A percentile compares a stretch with the other conserved stretches of the same genome.
Conservation (phyloP, 2,329 filamentous ascomycete genomes). For the Fusarium sp. region DNA sequence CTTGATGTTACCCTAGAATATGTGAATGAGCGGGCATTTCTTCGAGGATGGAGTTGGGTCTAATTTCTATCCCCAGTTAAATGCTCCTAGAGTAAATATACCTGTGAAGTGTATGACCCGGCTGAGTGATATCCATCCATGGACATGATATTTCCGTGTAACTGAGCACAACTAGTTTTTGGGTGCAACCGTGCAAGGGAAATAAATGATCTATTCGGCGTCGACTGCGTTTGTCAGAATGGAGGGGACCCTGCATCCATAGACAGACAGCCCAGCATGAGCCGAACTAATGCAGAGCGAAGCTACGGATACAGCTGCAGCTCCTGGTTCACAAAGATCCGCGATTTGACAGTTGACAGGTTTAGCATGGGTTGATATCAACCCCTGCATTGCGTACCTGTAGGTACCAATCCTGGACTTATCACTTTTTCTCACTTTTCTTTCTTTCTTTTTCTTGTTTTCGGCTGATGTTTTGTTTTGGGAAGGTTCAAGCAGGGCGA, state of each 20-base stretch:
- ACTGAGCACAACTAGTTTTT: neutral
- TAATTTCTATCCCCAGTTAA: neutral
- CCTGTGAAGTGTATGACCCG: neutral
- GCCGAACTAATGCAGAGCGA: slow-evolving; percentile 15
- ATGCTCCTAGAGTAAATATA: neutral
- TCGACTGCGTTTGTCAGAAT: neutral
- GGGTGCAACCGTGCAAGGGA: neutral
- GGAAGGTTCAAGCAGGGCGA: slow-evolving; percentile 23
- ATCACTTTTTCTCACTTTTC: neutral
- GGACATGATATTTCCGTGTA: neutral
- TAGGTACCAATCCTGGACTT: neutral
- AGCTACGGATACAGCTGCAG: neutral
- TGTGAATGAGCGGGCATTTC: neutral
- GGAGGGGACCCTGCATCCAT: slow-evolving; percentile 30
- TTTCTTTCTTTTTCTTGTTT: slow-evolving; percentile 8
- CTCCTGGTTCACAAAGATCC: neutral
- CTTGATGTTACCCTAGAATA: slow-evolving; percentile 2
- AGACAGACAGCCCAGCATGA: neutral
- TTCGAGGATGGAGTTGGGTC: neutral
- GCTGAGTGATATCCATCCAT: neutral
- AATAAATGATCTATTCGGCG: neutral
- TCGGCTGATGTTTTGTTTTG: neutral
- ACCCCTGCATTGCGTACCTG: neutral
- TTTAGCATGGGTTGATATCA: neutral
- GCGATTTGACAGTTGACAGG: slow-evolving; percentile 6